Evolutionary conservation across 805 yeast genomes (phyloP).

Genomic region (Zygosaccharomyces siamensis): DNA sequence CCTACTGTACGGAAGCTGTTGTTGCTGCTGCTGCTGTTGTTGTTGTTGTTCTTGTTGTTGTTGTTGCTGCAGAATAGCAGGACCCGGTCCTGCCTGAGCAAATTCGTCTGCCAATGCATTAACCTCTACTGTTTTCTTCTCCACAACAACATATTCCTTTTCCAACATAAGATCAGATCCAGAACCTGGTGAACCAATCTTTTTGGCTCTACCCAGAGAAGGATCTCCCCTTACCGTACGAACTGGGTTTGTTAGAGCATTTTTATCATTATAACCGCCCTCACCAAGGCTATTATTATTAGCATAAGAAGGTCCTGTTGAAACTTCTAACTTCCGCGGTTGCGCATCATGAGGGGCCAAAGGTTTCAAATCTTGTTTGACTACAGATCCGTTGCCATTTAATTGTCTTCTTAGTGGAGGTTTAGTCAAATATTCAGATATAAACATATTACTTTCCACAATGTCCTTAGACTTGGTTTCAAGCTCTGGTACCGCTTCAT

Average conservation of each 20-base stretch:
- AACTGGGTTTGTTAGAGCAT: neutral
- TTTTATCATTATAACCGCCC: neutral
- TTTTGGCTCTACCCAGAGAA: constrained; percentile 11
- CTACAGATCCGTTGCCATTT: constrained; percentile 14
- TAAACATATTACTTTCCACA: constrained; percentile 69
- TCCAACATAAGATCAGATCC: constrained; percentile 55
- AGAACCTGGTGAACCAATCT: constrained; percentile 7
- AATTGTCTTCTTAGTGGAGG: constrained; percentile 18
- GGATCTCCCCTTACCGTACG: constrained; percentile 7
- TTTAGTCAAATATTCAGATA: constrained; percentile 66
- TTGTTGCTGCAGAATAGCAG: constrained; percentile 11
- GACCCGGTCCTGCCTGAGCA: constrained; percentile 37
- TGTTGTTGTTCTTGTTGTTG: constrained; percentile 14
- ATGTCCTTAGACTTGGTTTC: constrained; percentile 57
- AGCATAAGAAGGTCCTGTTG: neutral
- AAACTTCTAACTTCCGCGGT: constrained; percentile 6
- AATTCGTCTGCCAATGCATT: constrained; percentile 93
- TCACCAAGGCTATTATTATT: neutral
- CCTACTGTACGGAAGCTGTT: neutral
- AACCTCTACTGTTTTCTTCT: constrained; percentile 90
- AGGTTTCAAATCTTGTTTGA: constrained; percentile 10
- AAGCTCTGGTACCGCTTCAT: constrained; percentile 45
- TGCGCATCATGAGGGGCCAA: constrained; percentile 16
- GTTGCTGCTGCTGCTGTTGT: constrained; percentile 1
- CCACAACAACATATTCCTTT: constrained; percentile 89